phyloP scores from a whole-genome alignment of 805 yeast species.

The Candida ovalis region DNA sequence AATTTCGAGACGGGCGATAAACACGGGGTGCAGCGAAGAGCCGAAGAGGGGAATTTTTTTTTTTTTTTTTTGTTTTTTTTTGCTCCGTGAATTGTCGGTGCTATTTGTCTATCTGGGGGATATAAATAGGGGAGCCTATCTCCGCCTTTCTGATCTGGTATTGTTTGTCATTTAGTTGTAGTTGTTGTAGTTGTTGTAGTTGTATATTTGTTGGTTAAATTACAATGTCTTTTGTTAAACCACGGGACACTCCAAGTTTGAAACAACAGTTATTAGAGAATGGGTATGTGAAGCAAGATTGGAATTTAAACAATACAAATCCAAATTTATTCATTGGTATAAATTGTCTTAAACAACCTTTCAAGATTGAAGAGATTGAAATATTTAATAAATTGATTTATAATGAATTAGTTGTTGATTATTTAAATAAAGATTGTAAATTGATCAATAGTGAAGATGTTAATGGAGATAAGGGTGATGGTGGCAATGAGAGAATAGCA shows the following conservation, averaged over 20 bases:
- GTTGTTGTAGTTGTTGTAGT: too few species aligned
- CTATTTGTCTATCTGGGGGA: too few species aligned
- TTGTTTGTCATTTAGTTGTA: too few species aligned
- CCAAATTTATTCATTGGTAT: conserved; percentile 27
- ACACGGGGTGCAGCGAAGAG: background rate
- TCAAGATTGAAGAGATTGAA: conserved; percentile 18
- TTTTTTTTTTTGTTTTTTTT: background rate
- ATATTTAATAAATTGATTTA: conserved; percentile 18
- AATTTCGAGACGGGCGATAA: too few species aligned
- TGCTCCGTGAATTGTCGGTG: too few species aligned
- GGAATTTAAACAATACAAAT: conserved; percentile 21
- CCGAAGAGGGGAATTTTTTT: background rate
- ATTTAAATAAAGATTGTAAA: background rate
- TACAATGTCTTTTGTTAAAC: background rate
- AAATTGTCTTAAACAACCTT: conserved; percentile 18
- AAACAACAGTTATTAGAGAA: background rate
- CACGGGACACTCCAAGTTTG: background rate
- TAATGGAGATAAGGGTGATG: background rate
- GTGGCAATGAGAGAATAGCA: background rate
- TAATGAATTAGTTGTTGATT: conserved; percentile 5
- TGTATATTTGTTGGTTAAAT: too few species aligned
- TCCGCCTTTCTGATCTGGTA: too few species aligned
- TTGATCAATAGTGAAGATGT: background rate
- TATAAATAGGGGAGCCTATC: too few species aligned
- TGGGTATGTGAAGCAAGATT: conserved; percentile 14